phyloP scores from a whole-genome alignment of 495 filamentous ascomycete species.

The Cercophora newfieldiana region DNA sequence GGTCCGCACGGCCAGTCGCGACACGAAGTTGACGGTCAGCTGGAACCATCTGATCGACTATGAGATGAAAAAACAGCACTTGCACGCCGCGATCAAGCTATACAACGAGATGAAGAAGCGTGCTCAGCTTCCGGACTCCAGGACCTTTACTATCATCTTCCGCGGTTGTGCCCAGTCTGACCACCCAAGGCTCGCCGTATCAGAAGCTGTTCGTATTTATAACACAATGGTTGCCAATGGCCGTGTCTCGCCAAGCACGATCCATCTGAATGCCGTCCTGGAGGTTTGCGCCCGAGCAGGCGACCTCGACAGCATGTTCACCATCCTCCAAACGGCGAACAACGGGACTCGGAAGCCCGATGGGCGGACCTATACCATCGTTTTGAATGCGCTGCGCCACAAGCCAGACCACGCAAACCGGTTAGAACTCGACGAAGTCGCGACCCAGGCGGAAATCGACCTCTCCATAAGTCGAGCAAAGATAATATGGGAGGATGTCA shows the following conservation, averaged over 20 bases:
- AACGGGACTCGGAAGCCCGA: constrained; percentile 62
- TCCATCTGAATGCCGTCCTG: constrained; percentile 84
- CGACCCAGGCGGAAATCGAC: constrained; percentile 40
- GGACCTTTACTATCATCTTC: constrained; percentile 82
- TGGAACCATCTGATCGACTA: constrained; percentile 88
- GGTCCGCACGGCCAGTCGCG: constrained; percentile 63
- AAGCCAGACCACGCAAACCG: constrained; percentile 29
- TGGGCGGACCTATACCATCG: constrained; percentile 71
- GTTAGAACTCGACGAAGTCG: constrained; percentile 15
- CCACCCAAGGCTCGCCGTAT: constrained; percentile 52
- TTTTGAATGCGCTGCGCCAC: constrained; percentile 67
- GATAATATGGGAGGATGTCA: constrained; percentile 76
- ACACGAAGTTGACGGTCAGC: constrained; percentile 62
- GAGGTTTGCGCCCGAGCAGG: constrained; percentile 69
- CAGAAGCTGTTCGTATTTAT: constrained; percentile 68
- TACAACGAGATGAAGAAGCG: constrained; percentile 99
- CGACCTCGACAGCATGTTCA: constrained; percentile 75
- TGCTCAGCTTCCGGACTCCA: constrained; percentile 66
- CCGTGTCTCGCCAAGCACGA: constrained; percentile 62
- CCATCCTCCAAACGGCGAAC: constrained; percentile 66
- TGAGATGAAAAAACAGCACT: constrained; percentile 57
- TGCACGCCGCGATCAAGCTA: constrained; percentile 66
- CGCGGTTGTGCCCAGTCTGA: constrained; percentile 64
- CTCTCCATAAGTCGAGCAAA: constrained; percentile 55
- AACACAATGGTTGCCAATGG: constrained; percentile 64